Conservation (phyloP, 2,329 filamentous ascomycete species). For the Biscogniauxia mediterranea region DNA sequence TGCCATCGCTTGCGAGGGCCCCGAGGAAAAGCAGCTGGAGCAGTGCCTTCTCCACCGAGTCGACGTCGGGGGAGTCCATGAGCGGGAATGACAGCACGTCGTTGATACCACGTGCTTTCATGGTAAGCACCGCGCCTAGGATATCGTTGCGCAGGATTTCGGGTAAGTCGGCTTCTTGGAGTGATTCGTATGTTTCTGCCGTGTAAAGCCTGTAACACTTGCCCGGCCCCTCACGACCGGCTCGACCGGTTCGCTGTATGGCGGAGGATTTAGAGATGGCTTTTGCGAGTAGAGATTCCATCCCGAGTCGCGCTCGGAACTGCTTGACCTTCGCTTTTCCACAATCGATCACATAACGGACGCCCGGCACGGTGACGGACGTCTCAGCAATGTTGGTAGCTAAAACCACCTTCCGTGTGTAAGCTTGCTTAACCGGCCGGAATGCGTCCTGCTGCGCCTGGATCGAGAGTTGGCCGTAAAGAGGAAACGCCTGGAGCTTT, state of each 20-base stretch:
- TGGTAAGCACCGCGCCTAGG: constrained; percentile 79
- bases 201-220: constrained; percentile 91
- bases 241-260: constrained; percentile 86
- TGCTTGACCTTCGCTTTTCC: constrained; percentile 95
- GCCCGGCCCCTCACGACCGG: constrained; percentile 86
- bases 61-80: constrained; percentile 74
- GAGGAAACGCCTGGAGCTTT: constrained; percentile 68
- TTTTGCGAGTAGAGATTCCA: constrained; percentile 88
- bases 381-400: constrained; percentile 99
- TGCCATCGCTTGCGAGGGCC: constrained; percentile 69
- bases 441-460: constrained; percentile 86
- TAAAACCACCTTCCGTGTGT: constrained; percentile 83
- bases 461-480: constrained; percentile 89
- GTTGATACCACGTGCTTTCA: constrained; percentile 87
- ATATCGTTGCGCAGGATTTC: constrained; percentile 92
- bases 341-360: constrained; percentile 86
- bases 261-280: constrained; percentile 92
- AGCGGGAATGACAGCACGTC: constrained; percentile 82
- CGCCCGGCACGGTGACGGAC: constrained; percentile 91
- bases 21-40: constrained; percentile 76
- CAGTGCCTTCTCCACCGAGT: constrained; percentile 78
- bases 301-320: constrained; percentile 77
- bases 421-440: constrained; percentile 65
- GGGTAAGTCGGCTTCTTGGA: constrained; percentile 74
- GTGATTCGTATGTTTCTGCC: constrained; percentile 65